A percentile compares a stretch with the other conserved stretches of the same genome.
Evolutionary conservation across 495 filamentous ascomycete genomes (phyloP).

Genomic region (Cercophora samala): DNA sequence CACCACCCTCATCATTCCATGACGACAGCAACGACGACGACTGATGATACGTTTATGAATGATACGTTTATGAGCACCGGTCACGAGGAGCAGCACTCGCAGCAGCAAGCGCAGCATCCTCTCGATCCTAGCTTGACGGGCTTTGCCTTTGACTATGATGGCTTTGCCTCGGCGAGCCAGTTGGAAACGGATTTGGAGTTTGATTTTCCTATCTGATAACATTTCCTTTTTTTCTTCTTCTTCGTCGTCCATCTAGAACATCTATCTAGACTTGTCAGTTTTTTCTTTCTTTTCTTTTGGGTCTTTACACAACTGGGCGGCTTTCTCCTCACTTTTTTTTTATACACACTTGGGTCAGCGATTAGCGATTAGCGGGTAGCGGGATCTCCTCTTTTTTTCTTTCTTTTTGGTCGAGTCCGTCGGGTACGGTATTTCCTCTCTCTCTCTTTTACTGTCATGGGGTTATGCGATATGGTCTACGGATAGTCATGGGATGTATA

Average conservation of each 20-base stretch:
- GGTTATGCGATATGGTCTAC: not conserved
- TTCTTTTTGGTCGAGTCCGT: not conserved
- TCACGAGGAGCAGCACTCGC: slow-evolving; percentile 1
- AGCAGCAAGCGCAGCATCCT: not conserved
- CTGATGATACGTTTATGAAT: slow-evolving; percentile 4
- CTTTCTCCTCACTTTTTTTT: not conserved
- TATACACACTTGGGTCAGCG: not conserved
- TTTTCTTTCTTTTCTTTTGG: not conserved
- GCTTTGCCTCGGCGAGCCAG: not conserved
- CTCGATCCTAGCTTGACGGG: not conserved
- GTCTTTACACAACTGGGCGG: not conserved
- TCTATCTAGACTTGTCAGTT: not conserved
- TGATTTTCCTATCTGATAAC: not conserved
- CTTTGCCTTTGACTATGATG: not conserved
- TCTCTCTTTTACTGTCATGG: not conserved
- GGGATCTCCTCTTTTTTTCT: not conserved
- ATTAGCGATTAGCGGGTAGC: not conserved
- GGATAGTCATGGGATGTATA: not conserved
- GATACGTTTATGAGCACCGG: slow-evolving; percentile 5
- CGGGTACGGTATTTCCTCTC: not conserved
- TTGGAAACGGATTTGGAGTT: not conserved
- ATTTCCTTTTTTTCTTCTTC: not conserved
- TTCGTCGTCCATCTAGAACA: not conserved
- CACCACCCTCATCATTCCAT: slow-evolving; percentile 1
- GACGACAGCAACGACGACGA: not conserved